Conservation (phyloP, 23 red algal species). For the Gracilariopsis chorda region DNA sequence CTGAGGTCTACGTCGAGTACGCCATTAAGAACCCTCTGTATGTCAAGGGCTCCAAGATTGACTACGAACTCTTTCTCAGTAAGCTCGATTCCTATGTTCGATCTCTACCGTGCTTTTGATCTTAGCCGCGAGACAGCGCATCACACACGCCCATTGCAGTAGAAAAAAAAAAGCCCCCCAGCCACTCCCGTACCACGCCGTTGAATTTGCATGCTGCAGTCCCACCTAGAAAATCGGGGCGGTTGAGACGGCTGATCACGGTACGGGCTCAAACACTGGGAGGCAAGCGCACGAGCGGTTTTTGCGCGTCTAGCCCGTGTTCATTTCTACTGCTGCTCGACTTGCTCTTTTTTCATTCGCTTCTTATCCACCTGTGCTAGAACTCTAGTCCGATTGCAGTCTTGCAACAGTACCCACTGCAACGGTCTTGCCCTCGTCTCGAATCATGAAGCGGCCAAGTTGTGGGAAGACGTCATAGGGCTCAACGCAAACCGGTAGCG, state of each 20-base stretch:
- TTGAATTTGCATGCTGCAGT: background rate
- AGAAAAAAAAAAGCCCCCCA: background rate
- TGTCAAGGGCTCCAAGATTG: constrained; percentile 57
- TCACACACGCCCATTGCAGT: background rate
- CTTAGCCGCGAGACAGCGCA: background rate
- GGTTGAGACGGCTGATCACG: too few species aligned
- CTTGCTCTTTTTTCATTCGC: too few species aligned
- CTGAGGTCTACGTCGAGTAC: constrained; percentile 80
- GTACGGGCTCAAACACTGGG: too few species aligned
- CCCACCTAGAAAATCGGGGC: too few species aligned
- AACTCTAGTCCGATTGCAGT: constrained; percentile 6
- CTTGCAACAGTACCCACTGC: constrained; percentile 87
- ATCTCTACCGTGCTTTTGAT: constrained; percentile 83
- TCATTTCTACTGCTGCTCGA: too few species aligned
- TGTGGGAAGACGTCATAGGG: constrained; percentile 91
- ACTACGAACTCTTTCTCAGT: constrained; percentile 60
- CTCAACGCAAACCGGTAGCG: constrained; percentile 82
- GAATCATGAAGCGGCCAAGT: constrained; percentile 94
- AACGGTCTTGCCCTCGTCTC: constrained; percentile 94
- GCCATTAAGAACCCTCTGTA: constrained; percentile 89
- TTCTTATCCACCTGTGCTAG: background rate
- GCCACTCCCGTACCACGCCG: background rate
- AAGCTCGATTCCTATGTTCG: constrained; percentile 85
- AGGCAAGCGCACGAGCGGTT: too few species aligned
- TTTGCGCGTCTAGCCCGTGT: too few species aligned